A percentile compares a stretch with the other conserved stretches of the same genome.
These are phyloP conservation scores for Poa annua DNA, from an alignment of 176 grass and related monocot species.

Conservation along the genomic window DNA sequence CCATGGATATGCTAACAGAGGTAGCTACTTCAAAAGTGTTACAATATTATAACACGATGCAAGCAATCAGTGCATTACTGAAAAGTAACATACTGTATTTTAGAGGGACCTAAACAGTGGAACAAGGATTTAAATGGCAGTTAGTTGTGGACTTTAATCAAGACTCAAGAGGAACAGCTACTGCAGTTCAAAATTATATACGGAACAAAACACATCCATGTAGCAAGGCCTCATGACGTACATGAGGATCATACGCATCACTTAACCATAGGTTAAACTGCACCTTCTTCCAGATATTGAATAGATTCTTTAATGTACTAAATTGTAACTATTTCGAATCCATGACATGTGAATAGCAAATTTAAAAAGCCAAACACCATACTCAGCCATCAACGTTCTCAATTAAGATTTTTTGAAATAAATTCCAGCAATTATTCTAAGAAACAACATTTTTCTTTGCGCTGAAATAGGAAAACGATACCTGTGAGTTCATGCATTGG, in stretches of 20 bases:
- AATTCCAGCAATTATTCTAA: neutral
- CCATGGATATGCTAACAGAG: neutral
- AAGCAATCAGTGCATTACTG: constrained; percentile 10
- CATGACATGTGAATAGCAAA: neutral
- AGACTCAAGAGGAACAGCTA: neutral
- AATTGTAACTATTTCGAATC: neutral
- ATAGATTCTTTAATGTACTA: neutral
- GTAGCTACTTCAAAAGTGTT: neutral
- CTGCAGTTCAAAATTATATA: neutral
- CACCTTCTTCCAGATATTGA: neutral
- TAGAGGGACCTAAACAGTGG: neutral
- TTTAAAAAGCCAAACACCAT: constrained; percentile 15
- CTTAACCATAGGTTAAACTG: constrained; percentile 9
- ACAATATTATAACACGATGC: neutral
- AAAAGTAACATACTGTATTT: constrained; percentile 1
- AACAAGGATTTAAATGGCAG: neutral
- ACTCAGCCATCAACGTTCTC: constrained; percentile 13
- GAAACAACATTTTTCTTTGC: neutral
- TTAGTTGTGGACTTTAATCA: neutral
- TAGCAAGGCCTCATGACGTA: neutral
- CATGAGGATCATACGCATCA: constrained; percentile 6
- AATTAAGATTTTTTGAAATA: neutral
- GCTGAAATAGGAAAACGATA: constrained; percentile 13
- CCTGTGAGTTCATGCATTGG: neutral
- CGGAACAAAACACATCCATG: neutral